These are phyloP conservation scores for Apophysomyces variabilis DNA, from an alignment of 371 early-diverging fungal genomes.

Conservation along the genomic window DNA sequence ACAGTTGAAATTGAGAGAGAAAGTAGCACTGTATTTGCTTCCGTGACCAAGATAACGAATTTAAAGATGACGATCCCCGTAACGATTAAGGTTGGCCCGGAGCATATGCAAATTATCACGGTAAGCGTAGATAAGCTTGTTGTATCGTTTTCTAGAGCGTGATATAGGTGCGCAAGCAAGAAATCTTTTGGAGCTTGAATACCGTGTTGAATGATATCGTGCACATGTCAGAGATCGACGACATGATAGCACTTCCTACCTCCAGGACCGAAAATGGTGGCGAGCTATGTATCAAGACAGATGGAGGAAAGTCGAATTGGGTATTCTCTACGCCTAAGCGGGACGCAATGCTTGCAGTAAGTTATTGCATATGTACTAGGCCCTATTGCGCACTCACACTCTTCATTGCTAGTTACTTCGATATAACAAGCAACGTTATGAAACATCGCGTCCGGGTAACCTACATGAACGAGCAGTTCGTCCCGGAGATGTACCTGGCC, in stretches of 20 bases:
- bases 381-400: neutral
- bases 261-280: constrained; percentile 55
- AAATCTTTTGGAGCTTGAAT: constrained; percentile 68
- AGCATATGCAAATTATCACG: constrained; percentile 76
- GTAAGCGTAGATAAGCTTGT: constrained; percentile 23
- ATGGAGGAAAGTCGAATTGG: constrained; percentile 58
- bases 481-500: constrained; percentile 89
- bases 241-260: constrained; percentile 55
- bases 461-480: constrained; percentile 54
- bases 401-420: constrained; percentile 50
- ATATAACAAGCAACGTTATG: constrained; percentile 50
- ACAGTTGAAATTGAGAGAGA: constrained; percentile 69
- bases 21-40: constrained; percentile 53
- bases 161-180: constrained; percentile 51
- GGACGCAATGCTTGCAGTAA: constrained; percentile 71
- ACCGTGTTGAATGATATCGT: constrained; percentile 81
- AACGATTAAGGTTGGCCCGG: constrained; percentile 74
- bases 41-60: constrained; percentile 59
- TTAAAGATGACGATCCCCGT: constrained; percentile 68
- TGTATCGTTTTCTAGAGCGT: neutral
- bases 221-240: constrained; percentile 80
- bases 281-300: constrained; percentile 73
- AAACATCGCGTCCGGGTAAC: constrained; percentile 5
- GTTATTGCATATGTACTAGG: constrained; percentile 19
- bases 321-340: constrained; percentile 72